phyloP scores from a whole-genome alignment of 140 eudicot species.

The Flaveria floridana region DNA sequence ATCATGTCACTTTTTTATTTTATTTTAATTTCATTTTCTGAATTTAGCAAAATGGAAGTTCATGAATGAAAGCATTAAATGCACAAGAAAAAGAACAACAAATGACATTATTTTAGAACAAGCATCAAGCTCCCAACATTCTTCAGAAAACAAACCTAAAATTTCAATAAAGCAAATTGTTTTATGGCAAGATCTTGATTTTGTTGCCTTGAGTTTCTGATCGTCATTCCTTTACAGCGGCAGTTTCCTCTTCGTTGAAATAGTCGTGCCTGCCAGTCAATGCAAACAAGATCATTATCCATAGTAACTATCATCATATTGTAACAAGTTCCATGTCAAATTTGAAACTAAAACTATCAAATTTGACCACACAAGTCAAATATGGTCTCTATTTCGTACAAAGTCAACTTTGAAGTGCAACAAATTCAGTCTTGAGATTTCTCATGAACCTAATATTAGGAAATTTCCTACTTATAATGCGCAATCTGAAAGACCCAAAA shows the following conservation, averaged over 20 bases:
- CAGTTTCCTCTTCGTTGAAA: conserved; percentile 50
- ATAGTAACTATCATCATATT: conserved; percentile 3
- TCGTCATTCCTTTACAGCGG: conserved; percentile 58
- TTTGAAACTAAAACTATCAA: neutral
- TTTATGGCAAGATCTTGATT: conserved; percentile 12
- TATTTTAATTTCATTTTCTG: neutral
- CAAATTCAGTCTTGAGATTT: neutral
- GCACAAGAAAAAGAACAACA: neutral
- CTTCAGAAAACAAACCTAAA: neutral
- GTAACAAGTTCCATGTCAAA: too few relatives aligned
- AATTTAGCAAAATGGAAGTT: neutral
- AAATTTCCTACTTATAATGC: neutral
- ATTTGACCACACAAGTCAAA: neutral
- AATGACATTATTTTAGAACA: conserved; percentile 30
- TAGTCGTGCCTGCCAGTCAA: conserved; percentile 58
- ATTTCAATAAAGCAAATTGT: conserved; percentile 4
- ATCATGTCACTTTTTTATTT: neutral
- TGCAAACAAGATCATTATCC: conserved; percentile 20
- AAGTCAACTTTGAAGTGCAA: neutral
- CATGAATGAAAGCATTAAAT: conserved; percentile 1
- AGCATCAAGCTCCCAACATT: conserved; percentile 15
- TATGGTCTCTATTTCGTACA: neutral
- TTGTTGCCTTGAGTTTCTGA: conserved; percentile 20
- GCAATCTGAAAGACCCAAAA: neutral
- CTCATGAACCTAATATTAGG: neutral